Evolutionary conservation across 2,329 filamentous ascomycete genomes (phyloP), one percentile per base, ranked within the genome.

Genomic region (Aspergillus sp.): DNA sequence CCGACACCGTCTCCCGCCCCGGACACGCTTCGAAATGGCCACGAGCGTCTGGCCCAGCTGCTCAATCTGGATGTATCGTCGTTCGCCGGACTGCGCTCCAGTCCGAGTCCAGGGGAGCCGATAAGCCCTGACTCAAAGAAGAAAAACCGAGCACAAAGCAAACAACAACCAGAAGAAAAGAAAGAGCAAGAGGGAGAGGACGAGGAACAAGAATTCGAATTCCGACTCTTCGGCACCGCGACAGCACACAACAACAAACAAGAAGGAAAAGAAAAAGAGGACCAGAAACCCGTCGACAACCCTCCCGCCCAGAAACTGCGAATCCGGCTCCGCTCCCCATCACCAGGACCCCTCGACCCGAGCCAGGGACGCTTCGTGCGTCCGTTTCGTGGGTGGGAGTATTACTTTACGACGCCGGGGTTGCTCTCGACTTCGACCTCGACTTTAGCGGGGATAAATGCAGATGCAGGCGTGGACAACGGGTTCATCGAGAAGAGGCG

Each of bases 191-290:
- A 29, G 2, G 38, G 46, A 1, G 52, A 55, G 30, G 56, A 58
- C 2, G 57, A 61, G 19, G 61, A 64, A 34, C 56, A 62, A 34
- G 61, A 63, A 38, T 64, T 63, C 34, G 61, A 64, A 32, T 64
- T 64, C 40, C 53, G 61, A 5, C 39, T 64, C 10, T 64, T 36
- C 4, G 26, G 35, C 2, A 30, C 32, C 11, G 7, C 33, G 12
- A 16, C 13, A 22, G 14, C 22, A 31, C 12, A 29, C 30, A 2
- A 26, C 13, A 27, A 26, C 11, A 32, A 17, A 24, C 24, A 33
- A 6, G 30, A 39, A 7, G 1, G 17, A 4, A 11, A 33, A 14
- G 36, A 15, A 3, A 12, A n/a, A 5, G 26, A 29, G 4, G 33
- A 24, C 1, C 29, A 33, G 12, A 24, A 8, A 24, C n/a, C 22